These are phyloP conservation scores for Jackrogersella minutella DNA, from an alignment of 495 filamentous ascomycete genomes.

Conservation along the genomic window DNA sequence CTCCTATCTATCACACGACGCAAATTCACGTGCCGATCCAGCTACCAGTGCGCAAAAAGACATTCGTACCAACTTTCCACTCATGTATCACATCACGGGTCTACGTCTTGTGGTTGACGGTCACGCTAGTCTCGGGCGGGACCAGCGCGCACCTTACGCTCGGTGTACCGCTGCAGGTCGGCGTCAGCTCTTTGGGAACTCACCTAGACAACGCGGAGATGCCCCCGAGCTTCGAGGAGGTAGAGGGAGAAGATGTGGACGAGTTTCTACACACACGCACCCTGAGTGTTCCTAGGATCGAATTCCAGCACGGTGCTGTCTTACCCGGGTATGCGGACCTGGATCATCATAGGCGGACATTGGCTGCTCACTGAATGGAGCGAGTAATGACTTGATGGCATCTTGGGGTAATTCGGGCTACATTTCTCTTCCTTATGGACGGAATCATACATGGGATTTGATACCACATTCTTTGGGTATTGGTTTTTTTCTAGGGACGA, in stretches of 20 bases:
- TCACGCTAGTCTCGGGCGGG: slow-evolving; percentile 67
- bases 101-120: slow-evolving; percentile 75
- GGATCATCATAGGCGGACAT: slow-evolving; percentile 15
- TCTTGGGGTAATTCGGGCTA: background rate
- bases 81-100: slow-evolving; percentile 81
- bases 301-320: slow-evolving; percentile 26
- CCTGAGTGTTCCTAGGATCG: slow-evolving; percentile 45
- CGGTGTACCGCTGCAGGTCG: slow-evolving; percentile 82
- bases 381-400: background rate
- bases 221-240: slow-evolving; percentile 51
- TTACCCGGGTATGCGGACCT: slow-evolving; percentile 50
- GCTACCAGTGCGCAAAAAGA: slow-evolving; percentile 69
- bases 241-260: slow-evolving; percentile 50
- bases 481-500: background rate
- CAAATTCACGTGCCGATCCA: slow-evolving; percentile 75
- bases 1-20: slow-evolving; percentile 66
- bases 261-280: slow-evolving; percentile 58
- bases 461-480: slow-evolving; percentile 8
- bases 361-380: slow-evolving; percentile 20
- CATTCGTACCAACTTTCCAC: slow-evolving; percentile 88
- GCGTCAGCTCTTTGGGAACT: slow-evolving; percentile 42
- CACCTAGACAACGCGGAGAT: slow-evolving; percentile 13
- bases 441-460: background rate
- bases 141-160: slow-evolving; percentile 66
- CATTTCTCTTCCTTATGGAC: background rate